Conservation (phyloP, 2,329 filamentous ascomycete species). For the Scytalidium lignicola region DNA sequence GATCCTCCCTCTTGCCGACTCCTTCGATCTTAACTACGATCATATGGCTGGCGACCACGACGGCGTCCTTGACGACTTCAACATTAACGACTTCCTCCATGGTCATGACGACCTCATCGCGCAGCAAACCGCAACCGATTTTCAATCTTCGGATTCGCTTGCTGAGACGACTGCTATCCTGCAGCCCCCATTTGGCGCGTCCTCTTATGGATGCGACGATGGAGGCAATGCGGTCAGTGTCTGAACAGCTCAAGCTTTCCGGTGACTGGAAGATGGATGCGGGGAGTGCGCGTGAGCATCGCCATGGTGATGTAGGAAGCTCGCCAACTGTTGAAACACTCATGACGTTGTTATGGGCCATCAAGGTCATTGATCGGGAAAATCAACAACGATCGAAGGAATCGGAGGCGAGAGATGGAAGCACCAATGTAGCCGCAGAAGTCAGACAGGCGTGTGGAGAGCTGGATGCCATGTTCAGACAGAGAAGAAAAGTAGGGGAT, state of each 20-base stretch:
- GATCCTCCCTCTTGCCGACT: constrained; percentile 69
- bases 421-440: constrained; percentile 12
- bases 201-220: constrained; percentile 69
- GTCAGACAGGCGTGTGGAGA: constrained; percentile 21
- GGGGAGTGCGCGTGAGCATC: constrained; percentile 17
- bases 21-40: constrained; percentile 61
- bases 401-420: constrained; percentile 15
- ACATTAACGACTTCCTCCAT: constrained; percentile 47
- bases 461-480: constrained; percentile 22
- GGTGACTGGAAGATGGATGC: constrained; percentile 24
- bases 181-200: constrained; percentile 71
- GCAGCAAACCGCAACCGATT: constrained; percentile 25
- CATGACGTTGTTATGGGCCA: constrained; percentile 29
- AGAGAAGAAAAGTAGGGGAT: constrained; percentile 6
- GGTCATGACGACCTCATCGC: constrained; percentile 34
- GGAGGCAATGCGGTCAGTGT: constrained; percentile 66
- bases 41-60: constrained; percentile 59
- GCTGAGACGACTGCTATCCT: constrained; percentile 54
- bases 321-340: constrained; percentile 24
- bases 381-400: constrained; percentile 14
- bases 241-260: constrained; percentile 37
- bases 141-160: constrained; percentile 29
- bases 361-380: constrained; percentile 22
- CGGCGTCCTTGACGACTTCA: constrained; percentile 47
- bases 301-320: constrained; percentile 12